A percentile compares a stretch with the other conserved stretches of the same genome.
These are phyloP conservation scores for Lasiosphaeria ovina DNA, from an alignment of 495 filamentous ascomycete species.

Conservation along the genomic window DNA sequence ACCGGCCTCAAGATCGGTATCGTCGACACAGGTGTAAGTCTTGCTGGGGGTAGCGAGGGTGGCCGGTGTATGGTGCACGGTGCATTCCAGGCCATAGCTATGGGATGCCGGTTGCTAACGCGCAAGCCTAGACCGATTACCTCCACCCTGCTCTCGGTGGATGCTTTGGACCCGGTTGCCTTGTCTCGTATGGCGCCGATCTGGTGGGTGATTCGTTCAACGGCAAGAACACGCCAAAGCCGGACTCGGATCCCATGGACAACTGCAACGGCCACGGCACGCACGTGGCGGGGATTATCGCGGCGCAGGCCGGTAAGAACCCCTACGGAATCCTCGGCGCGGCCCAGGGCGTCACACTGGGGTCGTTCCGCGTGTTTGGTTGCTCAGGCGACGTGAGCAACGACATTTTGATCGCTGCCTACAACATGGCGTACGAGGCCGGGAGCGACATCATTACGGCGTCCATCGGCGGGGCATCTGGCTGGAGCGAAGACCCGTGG, in stretches of 20 bases:
- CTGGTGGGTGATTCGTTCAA: constrained; percentile 52
- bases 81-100: not conserved
- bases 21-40: constrained; percentile 47
- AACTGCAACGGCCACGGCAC: constrained; percentile 48
- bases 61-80: not conserved
- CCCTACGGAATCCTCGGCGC: constrained; percentile 53
- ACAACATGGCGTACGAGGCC: constrained; percentile 55
- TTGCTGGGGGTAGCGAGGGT: not conserved
- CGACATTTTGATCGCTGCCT: constrained; percentile 55
- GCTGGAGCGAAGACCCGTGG: constrained; percentile 58
- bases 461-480: constrained; percentile 54
- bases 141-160: constrained; percentile 58
- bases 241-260: constrained; percentile 47
- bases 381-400: constrained; percentile 46
- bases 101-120: constrained; percentile 14
- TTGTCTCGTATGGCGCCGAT: constrained; percentile 54
- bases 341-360: constrained; percentile 53
- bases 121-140: constrained; percentile 48
- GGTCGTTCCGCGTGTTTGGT: constrained; percentile 56
- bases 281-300: constrained; percentile 55
- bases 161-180: constrained; percentile 53
- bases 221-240: constrained; percentile 40
- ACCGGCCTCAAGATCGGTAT: constrained; percentile 49
- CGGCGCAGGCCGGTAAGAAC: constrained; percentile 46
- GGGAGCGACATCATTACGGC: constrained; percentile 60